Conservation (phyloP, 495 filamentous ascomycete genomes). For the Parathielavia appendiculata region DNA sequence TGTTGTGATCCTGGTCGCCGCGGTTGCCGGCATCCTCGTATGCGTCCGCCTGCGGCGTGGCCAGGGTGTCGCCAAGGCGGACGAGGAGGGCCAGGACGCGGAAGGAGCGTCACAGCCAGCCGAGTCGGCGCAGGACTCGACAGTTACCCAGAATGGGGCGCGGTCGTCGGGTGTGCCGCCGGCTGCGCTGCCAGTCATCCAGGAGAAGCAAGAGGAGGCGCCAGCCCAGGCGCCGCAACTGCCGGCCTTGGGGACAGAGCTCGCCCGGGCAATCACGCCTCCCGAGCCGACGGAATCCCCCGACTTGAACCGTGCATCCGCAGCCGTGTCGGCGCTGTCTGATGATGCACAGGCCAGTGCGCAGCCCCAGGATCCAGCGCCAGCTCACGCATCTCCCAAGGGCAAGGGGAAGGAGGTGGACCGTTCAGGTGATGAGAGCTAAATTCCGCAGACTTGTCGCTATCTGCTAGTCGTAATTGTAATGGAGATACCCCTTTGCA, state of each 20-base stretch:
- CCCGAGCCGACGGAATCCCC: not conserved
- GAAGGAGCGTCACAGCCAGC: not conserved
- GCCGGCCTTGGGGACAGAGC: not conserved
- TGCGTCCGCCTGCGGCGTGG: constrained; percentile 15
- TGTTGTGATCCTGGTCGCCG: constrained; percentile 11
- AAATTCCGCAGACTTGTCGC: not conserved
- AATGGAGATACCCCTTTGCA: constrained; percentile 17
- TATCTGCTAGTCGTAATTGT: constrained; percentile 8
- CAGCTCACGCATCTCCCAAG: not conserved
- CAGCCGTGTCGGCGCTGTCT: constrained; percentile 15
- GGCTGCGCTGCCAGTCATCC: constrained; percentile 5
- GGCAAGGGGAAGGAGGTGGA: constrained; percentile 12
- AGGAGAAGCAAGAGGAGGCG: constrained; percentile 7
- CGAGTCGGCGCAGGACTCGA: not conserved
- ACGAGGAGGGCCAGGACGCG: not conserved
- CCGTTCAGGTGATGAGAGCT: not conserved
- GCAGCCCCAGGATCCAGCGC: not conserved
- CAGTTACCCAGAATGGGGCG: not conserved
- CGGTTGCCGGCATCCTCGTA: constrained; percentile 13
- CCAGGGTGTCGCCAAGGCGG: not conserved
- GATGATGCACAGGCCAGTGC: not conserved
- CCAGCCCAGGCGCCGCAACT: constrained; percentile 2
- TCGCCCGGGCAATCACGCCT: constrained; percentile 6
- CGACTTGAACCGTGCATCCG: constrained; percentile 5
- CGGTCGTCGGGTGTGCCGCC: not conserved